Conservation (phyloP, 345 rosid species). For the Lepidium aucheri region DNA sequence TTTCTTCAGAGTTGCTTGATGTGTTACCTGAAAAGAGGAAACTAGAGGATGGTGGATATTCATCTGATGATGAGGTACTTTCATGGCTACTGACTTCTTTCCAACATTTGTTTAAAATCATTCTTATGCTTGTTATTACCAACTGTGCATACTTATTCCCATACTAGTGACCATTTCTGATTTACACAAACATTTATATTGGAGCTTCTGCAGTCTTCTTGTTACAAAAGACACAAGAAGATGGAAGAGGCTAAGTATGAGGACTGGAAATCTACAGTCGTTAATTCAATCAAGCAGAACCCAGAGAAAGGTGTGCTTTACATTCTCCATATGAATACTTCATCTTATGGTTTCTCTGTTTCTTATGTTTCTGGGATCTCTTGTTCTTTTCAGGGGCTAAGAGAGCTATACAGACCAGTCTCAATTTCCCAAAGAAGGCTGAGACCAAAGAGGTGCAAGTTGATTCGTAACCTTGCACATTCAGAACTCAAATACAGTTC, state of each 20-base stretch:
- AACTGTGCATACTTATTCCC: not conserved
- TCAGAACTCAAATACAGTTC: not conserved
- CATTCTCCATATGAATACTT: not conserved
- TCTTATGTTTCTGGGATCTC: not conserved
- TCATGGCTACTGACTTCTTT: slow-evolving; percentile 18
- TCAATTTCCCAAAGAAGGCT: slow-evolving; percentile 41
- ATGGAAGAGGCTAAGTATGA: slow-evolving; percentile 54
- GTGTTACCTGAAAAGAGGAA: slow-evolving; percentile 68
- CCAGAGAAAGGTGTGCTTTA: slow-evolving; percentile 45
- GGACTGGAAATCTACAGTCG: slow-evolving; percentile 71
- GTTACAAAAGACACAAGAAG: slow-evolving; percentile 59
- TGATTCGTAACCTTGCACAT: slow-evolving; percentile 18
- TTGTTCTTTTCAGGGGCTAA: slow-evolving; percentile 35
- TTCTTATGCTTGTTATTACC: not conserved
- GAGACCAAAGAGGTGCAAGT: slow-evolving; percentile 34
- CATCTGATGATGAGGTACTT: slow-evolving; percentile 54
- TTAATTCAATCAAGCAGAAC: slow-evolving; percentile 41
- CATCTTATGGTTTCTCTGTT: slow-evolving; percentile 1
- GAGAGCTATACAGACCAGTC: slow-evolving; percentile 59
- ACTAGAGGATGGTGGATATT: slow-evolving; percentile 61
- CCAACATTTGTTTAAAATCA: not conserved
- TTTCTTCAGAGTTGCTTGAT: slow-evolving; percentile 26
- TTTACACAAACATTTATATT: not conserved
- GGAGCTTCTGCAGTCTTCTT: slow-evolving; percentile 41
- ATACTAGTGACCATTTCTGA: not conserved